Evolutionary conservation across 2,329 filamentous ascomycete species (phyloP).

Genomic region (Fusarium pseudoanthophilum): DNA sequence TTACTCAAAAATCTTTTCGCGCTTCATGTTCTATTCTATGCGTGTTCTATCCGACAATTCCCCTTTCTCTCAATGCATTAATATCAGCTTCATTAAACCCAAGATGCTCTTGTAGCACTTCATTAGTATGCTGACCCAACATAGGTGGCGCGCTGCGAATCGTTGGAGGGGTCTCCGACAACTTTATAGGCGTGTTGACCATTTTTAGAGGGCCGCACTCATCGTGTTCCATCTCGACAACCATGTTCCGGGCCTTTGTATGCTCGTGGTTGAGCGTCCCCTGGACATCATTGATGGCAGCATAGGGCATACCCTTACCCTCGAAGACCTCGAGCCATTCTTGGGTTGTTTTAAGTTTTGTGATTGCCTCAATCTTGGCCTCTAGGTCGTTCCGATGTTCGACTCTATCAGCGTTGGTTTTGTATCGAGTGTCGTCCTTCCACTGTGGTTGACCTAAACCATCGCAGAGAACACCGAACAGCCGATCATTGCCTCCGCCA

Average conservation of each 20-base stretch:
- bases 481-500: slow-evolving; percentile 77
- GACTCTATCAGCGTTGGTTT: slow-evolving; percentile 71
- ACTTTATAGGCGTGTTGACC: slow-evolving; percentile 95
- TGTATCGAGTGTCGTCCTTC: slow-evolving; percentile 68
- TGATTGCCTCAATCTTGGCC: slow-evolving; percentile 79
- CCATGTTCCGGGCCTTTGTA: slow-evolving; percentile 87
- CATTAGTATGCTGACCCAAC: slow-evolving; percentile 86
- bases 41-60: slow-evolving; percentile 67
- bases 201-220: slow-evolving; percentile 87
- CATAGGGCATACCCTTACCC: slow-evolving; percentile 90
- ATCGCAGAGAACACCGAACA: slow-evolving; percentile 73
- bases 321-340: slow-evolving; percentile 91
- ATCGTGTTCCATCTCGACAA: slow-evolving; percentile 85
- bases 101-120: slow-evolving; percentile 74
- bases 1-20: neutral
- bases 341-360: slow-evolving; percentile 79
- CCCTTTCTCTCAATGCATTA: slow-evolving; percentile 68
- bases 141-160: slow-evolving; percentile 84
- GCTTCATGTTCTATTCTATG: neutral
- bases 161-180: slow-evolving; percentile 81
- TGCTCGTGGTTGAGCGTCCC: slow-evolving; percentile 85
- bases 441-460: slow-evolving; percentile 68
- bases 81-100: slow-evolving; percentile 71
- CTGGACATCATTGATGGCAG: slow-evolving; percentile 93
- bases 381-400: slow-evolving; percentile 82